phyloP scores from a whole-genome alignment of 306 rosid species.

The Ochetophila trinervis region DNA sequence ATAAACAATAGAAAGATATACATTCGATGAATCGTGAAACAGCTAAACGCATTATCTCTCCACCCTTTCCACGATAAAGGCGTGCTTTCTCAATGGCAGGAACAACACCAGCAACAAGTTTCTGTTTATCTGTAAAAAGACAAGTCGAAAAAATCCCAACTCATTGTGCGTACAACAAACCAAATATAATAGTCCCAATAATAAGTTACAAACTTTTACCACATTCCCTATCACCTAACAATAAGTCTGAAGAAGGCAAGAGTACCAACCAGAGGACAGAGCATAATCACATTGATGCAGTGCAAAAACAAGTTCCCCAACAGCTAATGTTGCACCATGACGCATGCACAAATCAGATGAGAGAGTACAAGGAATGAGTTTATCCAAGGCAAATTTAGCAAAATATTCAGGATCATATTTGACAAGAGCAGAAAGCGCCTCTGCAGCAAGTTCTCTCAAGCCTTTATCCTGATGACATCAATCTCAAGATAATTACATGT shows the following conservation, averaged over 20 bases:
- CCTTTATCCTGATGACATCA: constrained; percentile 73
- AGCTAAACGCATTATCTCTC: constrained; percentile 94
- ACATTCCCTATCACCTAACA: constrained; percentile 1
- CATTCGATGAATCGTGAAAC: constrained; percentile 90
- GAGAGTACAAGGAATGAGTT: constrained; percentile 78
- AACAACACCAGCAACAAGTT: constrained; percentile 66
- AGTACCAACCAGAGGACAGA: constrained; percentile 63
- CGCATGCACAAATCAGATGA: constrained; percentile 96
- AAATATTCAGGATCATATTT: constrained; percentile 75
- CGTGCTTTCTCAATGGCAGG: constrained; percentile 91
- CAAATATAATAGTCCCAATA: background rate
- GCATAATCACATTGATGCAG: constrained; percentile 56
- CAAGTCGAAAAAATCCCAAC: constrained; percentile 21
- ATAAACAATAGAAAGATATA: constrained; percentile 51
- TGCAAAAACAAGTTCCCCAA: constrained; percentile 76
- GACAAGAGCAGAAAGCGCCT: constrained; percentile 80
- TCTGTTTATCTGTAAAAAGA: constrained; percentile 60
- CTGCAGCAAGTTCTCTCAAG: constrained; percentile 90
- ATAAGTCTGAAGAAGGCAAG: constrained; percentile 22
- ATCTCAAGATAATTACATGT: constrained; percentile 23
- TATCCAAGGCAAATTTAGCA: constrained; percentile 57
- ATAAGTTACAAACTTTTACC: background rate
- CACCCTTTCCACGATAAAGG: constrained; percentile 95
- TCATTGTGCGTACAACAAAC: constrained; percentile 13
- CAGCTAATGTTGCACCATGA: constrained; percentile 88